Percentiles rank a stretch among this genome's conserved stretches.
Conservation (phyloP, 768 basidiomycete genomes). For the Asterophora parasitica region DNA sequence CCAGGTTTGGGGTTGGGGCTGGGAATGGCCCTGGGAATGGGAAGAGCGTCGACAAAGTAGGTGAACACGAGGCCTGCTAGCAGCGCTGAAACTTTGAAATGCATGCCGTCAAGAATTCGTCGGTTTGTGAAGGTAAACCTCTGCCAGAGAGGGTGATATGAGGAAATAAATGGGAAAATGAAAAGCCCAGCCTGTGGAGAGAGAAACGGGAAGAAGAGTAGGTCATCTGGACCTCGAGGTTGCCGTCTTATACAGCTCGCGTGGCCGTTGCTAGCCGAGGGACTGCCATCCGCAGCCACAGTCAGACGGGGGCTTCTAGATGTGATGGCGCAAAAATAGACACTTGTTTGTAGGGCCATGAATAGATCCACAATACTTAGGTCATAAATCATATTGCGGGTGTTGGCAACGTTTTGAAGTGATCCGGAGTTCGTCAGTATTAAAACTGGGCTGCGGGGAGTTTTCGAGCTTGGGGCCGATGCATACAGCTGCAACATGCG, state of each 20-base stretch:
- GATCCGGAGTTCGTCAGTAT: no score
- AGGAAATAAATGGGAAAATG: conserved; percentile 23
- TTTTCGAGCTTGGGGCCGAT: no score
- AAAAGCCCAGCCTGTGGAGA: conserved; percentile 24
- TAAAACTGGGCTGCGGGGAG: no score
- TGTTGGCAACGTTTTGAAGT: no score
- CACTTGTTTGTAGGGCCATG: not conserved
- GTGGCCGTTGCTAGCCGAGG: conserved; percentile 11
- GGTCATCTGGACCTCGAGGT: not conserved
- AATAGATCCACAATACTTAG: no score
- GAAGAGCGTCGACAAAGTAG: conserved; percentile 37
- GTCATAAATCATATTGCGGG: no score
- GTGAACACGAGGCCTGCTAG: conserved; percentile 46
- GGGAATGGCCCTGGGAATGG: conserved; percentile 28
- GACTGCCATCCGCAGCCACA: not conserved
- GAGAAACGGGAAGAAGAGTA: conserved; percentile 17
- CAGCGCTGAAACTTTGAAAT: conserved; percentile 49
- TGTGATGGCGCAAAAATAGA: conserved; percentile 7
- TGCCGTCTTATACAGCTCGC: conserved; percentile 12
- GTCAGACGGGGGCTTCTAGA: not conserved
- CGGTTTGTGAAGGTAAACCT: conserved; percentile 21
- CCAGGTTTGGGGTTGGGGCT: conserved; percentile 22
- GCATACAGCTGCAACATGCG: no score
- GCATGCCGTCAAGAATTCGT: conserved; percentile 39
- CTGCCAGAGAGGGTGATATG: conserved; percentile 19